A percentile compares a stretch with the other conserved stretches of the same genome.
Conservation (phyloP, 2,329 filamentous ascomycete genomes). For the Boeremia lycopersici region DNA sequence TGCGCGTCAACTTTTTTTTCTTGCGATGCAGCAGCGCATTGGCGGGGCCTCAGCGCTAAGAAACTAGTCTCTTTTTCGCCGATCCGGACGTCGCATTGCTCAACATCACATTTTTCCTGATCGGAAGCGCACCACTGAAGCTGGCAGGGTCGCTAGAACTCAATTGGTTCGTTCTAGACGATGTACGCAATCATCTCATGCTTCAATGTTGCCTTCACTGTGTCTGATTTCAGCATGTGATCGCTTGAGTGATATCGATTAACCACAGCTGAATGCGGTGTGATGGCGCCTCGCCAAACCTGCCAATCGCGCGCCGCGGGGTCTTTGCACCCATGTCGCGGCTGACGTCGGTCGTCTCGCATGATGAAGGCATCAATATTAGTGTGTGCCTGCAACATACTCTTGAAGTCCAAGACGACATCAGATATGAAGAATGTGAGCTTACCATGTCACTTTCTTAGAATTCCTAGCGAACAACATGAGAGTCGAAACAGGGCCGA, state of each 20-base stretch:
- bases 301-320: conserved; percentile 27
- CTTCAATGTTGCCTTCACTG: background rate
- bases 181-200: background rate
- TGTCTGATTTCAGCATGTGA: background rate
- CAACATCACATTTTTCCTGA: conserved; percentile 6
- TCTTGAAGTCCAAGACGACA: too few relatives aligned
- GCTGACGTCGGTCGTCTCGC: conserved; percentile 2
- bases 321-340: background rate
- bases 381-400: too few relatives aligned
- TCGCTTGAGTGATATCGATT: conserved; percentile 3
- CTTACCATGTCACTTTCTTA: too few relatives aligned
- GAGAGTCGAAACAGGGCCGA: too few relatives aligned
- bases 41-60: conserved; percentile 1
- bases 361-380: too few relatives aligned
- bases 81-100: conserved; percentile 3
- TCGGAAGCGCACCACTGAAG: background rate
- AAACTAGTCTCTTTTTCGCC: conserved; percentile 6
- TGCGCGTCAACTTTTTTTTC: conserved; percentile 15
- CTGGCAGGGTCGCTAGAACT: background rate
- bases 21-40: conserved; percentile 15
- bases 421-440: too few relatives aligned
- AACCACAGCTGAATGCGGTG: conserved; percentile 10
- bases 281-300: conserved; percentile 22
- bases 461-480: too few relatives aligned
- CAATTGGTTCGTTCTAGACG: background rate